Percentiles rank a stretch among this genome's conserved stretches.
phyloP scores from a whole-genome alignment of 1,139 yeast genomes.

The Scheffersomyces illinoinensis region DNA sequence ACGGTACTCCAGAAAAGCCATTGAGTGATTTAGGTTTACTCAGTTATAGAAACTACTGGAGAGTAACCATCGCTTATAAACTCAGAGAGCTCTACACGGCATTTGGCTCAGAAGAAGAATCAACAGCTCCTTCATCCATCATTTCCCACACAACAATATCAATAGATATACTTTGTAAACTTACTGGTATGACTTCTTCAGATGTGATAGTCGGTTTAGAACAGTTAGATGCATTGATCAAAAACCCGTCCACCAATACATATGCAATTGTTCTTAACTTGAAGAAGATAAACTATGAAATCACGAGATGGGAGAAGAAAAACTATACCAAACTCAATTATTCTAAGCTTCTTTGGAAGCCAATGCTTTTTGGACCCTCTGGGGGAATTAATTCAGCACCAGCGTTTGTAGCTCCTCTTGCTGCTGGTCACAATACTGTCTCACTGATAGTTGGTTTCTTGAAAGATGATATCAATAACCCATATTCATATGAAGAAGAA shows the following conservation, averaged over 20 bases:
- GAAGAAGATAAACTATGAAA: slow-evolving; percentile 40
- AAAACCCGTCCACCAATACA: slow-evolving; percentile 39
- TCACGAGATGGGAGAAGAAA: slow-evolving; percentile 58
- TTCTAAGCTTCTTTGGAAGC: slow-evolving; percentile 69
- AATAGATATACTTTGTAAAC: slow-evolving; percentile 58
- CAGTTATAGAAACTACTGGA: slow-evolving; percentile 90
- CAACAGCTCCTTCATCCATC: neutral
- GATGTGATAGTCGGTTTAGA: slow-evolving; percentile 89
- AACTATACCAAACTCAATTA: slow-evolving; percentile 54
- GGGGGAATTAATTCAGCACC: slow-evolving; percentile 73
- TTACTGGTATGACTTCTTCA: slow-evolving; percentile 84
- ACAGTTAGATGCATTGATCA: slow-evolving; percentile 61
- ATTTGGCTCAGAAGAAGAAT: slow-evolving; percentile 9
- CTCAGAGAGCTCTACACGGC: slow-evolving; percentile 31
- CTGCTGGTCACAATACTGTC: slow-evolving; percentile 42
- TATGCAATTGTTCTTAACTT: slow-evolving; percentile 61
- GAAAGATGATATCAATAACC: slow-evolving; percentile 64
- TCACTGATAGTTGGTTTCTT: slow-evolving; percentile 56
- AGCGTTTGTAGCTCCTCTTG: slow-evolving; percentile 29
- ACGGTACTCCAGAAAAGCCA: slow-evolving; percentile 96
- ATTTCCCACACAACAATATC: slow-evolving; percentile 32
- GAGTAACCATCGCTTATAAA: slow-evolving; percentile 55
- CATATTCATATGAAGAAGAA: slow-evolving; percentile 57
- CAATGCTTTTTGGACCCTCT: slow-evolving; percentile 79
- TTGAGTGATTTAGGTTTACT: slow-evolving; percentile 81